phyloP scores from a whole-genome alignment of 31 red algal species.

The Endocladia muricata region DNA sequence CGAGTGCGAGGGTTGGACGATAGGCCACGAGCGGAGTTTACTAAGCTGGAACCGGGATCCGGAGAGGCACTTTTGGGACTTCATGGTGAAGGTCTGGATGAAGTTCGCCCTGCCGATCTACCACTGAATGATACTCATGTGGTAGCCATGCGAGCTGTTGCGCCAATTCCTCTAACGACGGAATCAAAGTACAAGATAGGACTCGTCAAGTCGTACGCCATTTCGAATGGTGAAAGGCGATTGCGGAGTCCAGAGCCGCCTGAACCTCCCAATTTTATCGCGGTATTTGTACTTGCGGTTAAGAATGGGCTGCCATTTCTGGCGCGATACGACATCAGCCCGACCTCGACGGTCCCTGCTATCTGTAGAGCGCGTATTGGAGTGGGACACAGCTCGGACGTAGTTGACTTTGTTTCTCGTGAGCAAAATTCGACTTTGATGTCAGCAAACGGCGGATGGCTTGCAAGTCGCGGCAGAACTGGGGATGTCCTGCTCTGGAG shows the following conservation, averaged over 20 bases:
- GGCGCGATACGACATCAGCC: constrained; percentile 71
- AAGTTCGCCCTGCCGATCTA: constrained; percentile 22
- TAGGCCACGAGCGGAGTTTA: constrained; percentile 74
- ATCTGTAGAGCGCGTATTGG: constrained; percentile 62
- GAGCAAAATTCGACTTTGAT: constrained; percentile 15
- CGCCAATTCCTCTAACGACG: constrained; percentile 69
- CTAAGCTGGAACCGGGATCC: constrained; percentile 64
- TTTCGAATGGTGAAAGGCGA: constrained; percentile 74
- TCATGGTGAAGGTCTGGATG: constrained; percentile 14
- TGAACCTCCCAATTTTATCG: constrained; percentile 65
- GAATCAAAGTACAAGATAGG: constrained; percentile 60
- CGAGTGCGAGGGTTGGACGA: constrained; percentile 75
- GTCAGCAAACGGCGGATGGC: constrained; percentile 37
- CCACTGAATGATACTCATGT: constrained; percentile 53
- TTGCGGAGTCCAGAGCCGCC: constrained; percentile 81
- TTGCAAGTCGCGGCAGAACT: constrained; percentile 46
- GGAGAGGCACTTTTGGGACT: constrained; percentile 42
- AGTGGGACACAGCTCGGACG: constrained; percentile 43
- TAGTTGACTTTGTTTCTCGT: constrained; percentile 34
- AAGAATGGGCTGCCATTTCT: constrained; percentile 48
- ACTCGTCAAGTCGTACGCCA: constrained; percentile 79
- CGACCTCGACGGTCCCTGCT: constrained; percentile 50
- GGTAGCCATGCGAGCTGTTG: constrained; percentile 45
- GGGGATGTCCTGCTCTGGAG: constrained; percentile 73
- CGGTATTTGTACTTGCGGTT: constrained; percentile 58